These are phyloP conservation scores for Sporothrix curviconia DNA, from an alignment of 2,329 filamentous ascomycete genomes.

Conservation along the genomic window DNA sequence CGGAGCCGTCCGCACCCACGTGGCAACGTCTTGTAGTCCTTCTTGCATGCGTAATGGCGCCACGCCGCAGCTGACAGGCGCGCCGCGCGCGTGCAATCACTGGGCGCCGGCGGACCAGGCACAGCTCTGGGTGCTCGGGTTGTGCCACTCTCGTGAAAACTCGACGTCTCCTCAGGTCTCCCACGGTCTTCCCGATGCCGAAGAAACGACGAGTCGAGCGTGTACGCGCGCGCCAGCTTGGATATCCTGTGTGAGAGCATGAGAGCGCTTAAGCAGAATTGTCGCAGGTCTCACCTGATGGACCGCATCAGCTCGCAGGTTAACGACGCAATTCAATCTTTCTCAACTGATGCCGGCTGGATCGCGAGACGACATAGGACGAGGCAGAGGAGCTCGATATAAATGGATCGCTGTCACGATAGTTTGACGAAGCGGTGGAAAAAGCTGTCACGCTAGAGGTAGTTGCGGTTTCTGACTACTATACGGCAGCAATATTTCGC, in stretches of 20 bases:
- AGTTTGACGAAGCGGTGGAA: too few relatives aligned
- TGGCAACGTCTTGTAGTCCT: constrained; percentile 80
- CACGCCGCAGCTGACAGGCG: constrained; percentile 89
- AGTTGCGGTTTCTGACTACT: too few relatives aligned
- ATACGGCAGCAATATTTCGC: too few relatives aligned
- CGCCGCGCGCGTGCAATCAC: constrained; percentile 87
- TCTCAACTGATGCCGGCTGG: too few relatives aligned
- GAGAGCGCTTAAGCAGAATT: too few relatives aligned
- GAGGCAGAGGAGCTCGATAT: too few relatives aligned
- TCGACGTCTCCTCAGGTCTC: constrained; percentile 86
- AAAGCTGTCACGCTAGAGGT: too few relatives aligned
- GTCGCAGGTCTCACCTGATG: constrained; percentile 74
- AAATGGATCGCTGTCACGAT: too few relatives aligned
- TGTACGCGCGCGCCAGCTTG: constrained; percentile 78
- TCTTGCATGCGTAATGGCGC: constrained; percentile 96
- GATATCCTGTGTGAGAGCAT: constrained; percentile 84
- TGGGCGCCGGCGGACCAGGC: constrained; percentile 87
- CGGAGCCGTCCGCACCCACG: constrained; percentile 91
- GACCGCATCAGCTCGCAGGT: constrained; percentile 93
- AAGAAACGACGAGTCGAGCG: constrained; percentile 90
- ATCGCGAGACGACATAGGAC: too few relatives aligned
- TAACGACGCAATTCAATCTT: too few relatives aligned
- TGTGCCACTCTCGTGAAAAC: constrained; percentile 71
- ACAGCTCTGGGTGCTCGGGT: constrained; percentile 71
- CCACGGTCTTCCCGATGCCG: constrained; percentile 86